Conservation (phyloP, 108 stramenopile genomes). For the Cyclotella kingstonii region DNA sequence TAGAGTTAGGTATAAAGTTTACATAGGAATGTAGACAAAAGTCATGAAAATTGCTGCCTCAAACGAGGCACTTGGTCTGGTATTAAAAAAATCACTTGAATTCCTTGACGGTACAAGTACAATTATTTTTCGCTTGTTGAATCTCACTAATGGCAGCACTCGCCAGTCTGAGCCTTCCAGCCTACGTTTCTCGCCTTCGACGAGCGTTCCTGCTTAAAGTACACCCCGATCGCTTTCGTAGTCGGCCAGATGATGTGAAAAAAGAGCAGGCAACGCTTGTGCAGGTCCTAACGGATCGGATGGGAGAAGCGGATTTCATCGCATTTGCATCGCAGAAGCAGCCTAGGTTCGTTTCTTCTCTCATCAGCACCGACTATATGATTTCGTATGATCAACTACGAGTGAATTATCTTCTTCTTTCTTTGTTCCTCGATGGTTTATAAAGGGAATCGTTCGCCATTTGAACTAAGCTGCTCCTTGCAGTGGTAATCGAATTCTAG, state of each 20-base stretch:
- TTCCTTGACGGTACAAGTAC: too few relatives aligned
- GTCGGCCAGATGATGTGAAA: slow-evolving; percentile 43
- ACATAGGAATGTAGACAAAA: too few relatives aligned
- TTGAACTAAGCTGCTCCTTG: too few relatives aligned
- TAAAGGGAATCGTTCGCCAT: too few relatives aligned
- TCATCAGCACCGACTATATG: not conserved
- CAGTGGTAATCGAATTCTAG: too few relatives aligned
- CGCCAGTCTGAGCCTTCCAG: too few relatives aligned
- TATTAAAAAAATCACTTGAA: too few relatives aligned
- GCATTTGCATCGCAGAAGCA: slow-evolving; percentile 24
- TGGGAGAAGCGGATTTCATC: slow-evolving; percentile 54
- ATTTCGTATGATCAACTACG: not conserved
- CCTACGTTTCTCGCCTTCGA: slow-evolving; percentile 66
- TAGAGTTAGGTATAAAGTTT: too few relatives aligned
- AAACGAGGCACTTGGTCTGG: too few relatives aligned
- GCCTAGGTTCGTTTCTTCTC: not conserved
- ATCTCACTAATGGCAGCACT: too few relatives aligned
- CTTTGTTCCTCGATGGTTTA: not conserved
- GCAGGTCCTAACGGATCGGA: slow-evolving; percentile 58
- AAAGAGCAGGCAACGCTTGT: slow-evolving; percentile 65
- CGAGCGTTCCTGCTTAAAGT: slow-evolving; percentile 78
- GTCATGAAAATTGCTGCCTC: too few relatives aligned
- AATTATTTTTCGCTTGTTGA: too few relatives aligned
- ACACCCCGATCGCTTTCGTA: slow-evolving; percentile 83
- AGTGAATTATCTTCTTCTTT: not conserved